Conservation (phyloP, 495 filamentous ascomycete species). For the Aspergillus ellipticus region DNA sequence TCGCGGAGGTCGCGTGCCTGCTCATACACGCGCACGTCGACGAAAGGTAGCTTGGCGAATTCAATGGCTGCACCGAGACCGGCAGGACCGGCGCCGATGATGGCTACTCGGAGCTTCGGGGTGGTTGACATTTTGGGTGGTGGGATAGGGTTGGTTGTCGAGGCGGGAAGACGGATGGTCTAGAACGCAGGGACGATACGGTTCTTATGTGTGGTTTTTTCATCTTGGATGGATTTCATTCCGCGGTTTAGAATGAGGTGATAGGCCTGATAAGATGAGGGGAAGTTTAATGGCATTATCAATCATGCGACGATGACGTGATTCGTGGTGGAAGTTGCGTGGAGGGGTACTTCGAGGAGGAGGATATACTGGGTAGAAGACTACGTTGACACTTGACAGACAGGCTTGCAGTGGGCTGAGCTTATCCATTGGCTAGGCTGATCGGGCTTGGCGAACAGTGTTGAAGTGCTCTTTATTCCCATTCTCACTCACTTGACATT, state of each 20-base stretch:
- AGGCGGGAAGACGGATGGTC: too few relatives aligned
- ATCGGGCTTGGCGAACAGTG: too few relatives aligned
- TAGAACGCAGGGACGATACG: neutral
- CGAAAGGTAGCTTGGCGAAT: slow-evolving; percentile 41
- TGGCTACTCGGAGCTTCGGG: slow-evolving; percentile 23
- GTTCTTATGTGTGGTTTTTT: neutral
- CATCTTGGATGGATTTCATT: neutral
- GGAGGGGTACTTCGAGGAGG: neutral
- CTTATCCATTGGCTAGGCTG: too few relatives aligned
- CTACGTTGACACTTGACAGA: neutral
- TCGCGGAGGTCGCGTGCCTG: slow-evolving; percentile 43
- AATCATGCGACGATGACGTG: neutral
- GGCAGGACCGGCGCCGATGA: slow-evolving; percentile 47
- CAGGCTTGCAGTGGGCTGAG: too few relatives aligned
- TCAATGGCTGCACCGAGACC: slow-evolving; percentile 49
- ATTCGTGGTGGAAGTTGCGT: neutral
- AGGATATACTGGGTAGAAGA: too few relatives aligned
- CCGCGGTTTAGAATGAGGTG: neutral
- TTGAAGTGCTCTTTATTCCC: too few relatives aligned
- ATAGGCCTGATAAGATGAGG: neutral
- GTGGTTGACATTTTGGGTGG: slow-evolving; percentile 1
- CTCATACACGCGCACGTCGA: slow-evolving; percentile 46
- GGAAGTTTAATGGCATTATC: neutral
- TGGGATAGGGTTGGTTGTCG: neutral
- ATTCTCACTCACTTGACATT: too few relatives aligned